phyloP scores from a whole-genome alignment of 148 eudicot genomes.

The Persicaria maculosa region DNA sequence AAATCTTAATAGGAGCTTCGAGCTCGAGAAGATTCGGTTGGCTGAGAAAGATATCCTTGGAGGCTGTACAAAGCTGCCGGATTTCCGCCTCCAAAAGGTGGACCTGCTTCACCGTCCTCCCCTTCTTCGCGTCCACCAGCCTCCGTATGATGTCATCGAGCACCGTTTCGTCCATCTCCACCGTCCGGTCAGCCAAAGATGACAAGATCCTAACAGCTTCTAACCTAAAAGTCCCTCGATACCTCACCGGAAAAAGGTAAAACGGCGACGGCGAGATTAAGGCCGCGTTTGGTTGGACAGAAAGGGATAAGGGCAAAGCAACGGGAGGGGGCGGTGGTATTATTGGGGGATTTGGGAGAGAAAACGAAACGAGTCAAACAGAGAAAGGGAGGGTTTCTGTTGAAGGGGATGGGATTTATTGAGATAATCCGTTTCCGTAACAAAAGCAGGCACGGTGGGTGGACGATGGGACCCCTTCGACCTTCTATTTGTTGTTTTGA shows the following conservation, averaged over 20 bases:
- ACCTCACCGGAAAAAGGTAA: background rate
- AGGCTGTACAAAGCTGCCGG: conserved; percentile 50
- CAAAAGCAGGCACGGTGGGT: conserved; percentile 5
- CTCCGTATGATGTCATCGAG: conserved; percentile 48
- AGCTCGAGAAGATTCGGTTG: conserved; percentile 89
- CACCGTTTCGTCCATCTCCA: conserved; percentile 48
- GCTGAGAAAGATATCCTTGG: conserved; percentile 57
- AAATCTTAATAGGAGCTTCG: conserved; percentile 88
- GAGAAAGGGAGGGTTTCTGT: background rate
- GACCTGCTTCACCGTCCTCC: conserved; percentile 53
- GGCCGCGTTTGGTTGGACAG: background rate
- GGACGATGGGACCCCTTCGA: conserved; percentile 9
- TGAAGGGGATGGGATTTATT: conserved; percentile 5
- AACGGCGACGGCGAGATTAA: background rate
- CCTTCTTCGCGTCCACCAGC: conserved; percentile 52
- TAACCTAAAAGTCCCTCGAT: background rate
- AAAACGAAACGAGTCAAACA: background rate
- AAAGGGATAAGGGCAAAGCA: background rate
- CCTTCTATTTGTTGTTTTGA: background rate
- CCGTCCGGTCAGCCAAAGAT: conserved; percentile 5
- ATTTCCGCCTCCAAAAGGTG: conserved; percentile 59
- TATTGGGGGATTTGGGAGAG: background rate
- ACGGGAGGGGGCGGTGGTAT: background rate
- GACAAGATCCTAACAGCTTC: background rate
- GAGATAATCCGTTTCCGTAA: background rate